phyloP scores from a whole-genome alignment of 2,329 filamentous ascomycete species.

The Aureobasidium sp. region DNA sequence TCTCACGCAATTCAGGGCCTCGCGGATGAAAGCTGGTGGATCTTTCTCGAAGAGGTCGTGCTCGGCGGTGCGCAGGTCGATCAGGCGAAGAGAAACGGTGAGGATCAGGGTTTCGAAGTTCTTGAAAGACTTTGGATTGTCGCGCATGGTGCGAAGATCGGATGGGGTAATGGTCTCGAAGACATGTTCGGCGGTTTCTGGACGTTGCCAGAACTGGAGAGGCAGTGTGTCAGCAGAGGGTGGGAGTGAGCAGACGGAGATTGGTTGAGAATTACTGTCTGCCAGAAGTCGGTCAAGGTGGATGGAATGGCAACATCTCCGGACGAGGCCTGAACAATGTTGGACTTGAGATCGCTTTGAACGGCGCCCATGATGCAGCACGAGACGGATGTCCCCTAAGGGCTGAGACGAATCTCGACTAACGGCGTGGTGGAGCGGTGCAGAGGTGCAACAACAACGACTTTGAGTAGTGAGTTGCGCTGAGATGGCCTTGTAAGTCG shows the following conservation, averaged over 20 bases:
- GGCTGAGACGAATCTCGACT: background rate
- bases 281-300: constrained; percentile 14
- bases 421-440: background rate
- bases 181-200: constrained; percentile 90
- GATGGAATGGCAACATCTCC: constrained; percentile 12
- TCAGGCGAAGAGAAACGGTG: constrained; percentile 73
- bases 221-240: background rate
- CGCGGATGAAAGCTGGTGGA: constrained; percentile 28
- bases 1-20: constrained; percentile 91
- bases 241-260: background rate
- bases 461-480: background rate
- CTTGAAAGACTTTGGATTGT: constrained; percentile 58
- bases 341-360: constrained; percentile 16
- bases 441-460: too few species aligned
- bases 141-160: constrained; percentile 80
- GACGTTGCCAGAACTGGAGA: constrained; percentile 86
- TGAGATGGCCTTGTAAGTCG: background rate
- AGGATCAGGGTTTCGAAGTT: constrained; percentile 86
- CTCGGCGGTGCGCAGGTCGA: constrained; percentile 74
- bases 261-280: constrained; percentile 6
- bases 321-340: constrained; percentile 16
- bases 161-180: constrained; percentile 54
- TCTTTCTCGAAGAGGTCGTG: constrained; percentile 48
- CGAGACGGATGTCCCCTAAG: background rate
- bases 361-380: constrained; percentile 15